Evolutionary conservation across 2,329 filamentous ascomycete species (phyloP), one percentile per base, ranked within the genome.

Genomic region (Cytospora chrysosperma): DNA sequence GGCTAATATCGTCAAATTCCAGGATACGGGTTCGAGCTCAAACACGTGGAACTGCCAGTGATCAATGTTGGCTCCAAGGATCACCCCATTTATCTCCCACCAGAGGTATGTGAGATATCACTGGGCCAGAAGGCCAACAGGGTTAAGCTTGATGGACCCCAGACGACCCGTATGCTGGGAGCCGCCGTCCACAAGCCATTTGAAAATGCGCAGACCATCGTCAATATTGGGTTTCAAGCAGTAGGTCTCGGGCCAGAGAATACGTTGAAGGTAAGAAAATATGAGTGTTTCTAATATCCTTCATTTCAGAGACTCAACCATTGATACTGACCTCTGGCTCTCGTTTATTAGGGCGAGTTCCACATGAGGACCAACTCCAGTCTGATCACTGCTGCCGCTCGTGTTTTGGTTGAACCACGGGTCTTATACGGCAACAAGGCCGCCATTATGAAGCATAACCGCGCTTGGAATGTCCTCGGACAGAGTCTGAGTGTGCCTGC

Each of bases 311-410:
- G 17, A n/a, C n/a, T n/a, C n/a, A n/a, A n/a, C n/a, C n/a, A 21
- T n/a, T 2, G 9, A 43, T 43, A 10, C 40, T 43, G 10, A 43
- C 9, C 5, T 19, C 47, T 40, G 26, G 26, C 62, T 21, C 63
- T 66, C 54, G 30, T 17, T 55, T 57, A 24, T 32, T 21, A 82
- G 80, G 66, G 66, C 6, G 71, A 72, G 1, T 89, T 88, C 59
- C 84, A 84, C 1, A 77, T 90, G 64, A 72, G 72, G 0, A 75
- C 87, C 4, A 70, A 73, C 0, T 73, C 75, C 0, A 71, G 75
- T 1, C 77, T 92, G 63, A 78, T 91, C 51, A 87, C 85, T 0
- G 86, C 91, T 0, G 77, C 78, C 4, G 88, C 83, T 8, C 83
- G 88, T 2, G 79, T 90, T 8, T 78, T 91, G 0, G 51, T 65